Percentiles rank a stretch among this genome's conserved stretches.
Evolutionary conservation across 371 early-diverging fungal genomes (phyloP).

Genomic region (Apophysomyces ossiformis): DNA sequence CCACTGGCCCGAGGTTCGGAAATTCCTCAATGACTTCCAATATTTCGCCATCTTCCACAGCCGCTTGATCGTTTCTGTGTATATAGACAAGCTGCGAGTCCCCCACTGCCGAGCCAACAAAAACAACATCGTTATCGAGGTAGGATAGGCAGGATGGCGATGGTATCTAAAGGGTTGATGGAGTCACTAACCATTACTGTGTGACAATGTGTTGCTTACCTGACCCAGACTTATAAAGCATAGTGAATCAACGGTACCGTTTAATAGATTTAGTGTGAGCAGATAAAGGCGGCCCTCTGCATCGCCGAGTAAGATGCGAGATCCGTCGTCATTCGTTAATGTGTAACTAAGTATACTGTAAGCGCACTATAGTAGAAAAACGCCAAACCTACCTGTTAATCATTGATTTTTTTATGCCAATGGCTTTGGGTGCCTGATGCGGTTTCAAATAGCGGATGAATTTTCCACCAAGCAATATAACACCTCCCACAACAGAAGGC

Average conservation of each 20-base stretch:
- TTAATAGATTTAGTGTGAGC: slow-evolving; percentile 27
- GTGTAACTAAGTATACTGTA: slow-evolving; percentile 42
- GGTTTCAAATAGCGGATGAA: slow-evolving; percentile 66
- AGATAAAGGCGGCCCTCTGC: slow-evolving; percentile 70
- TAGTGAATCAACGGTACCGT: slow-evolving; percentile 28
- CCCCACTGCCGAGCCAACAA: slow-evolving; percentile 84
- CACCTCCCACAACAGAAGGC: slow-evolving; percentile 65
- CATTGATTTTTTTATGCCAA: slow-evolving; percentile 59
- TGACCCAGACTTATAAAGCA: slow-evolving; percentile 33
- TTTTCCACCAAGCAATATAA: slow-evolving; percentile 73
- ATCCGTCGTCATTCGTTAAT: slow-evolving; percentile 51
- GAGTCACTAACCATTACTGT: too few relatives aligned
- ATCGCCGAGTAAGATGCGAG: slow-evolving; percentile 81
- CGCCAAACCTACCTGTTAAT: slow-evolving; percentile 39
- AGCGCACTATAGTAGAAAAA: not conserved
- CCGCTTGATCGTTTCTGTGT: slow-evolving; percentile 18
- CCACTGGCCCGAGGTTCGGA: slow-evolving; percentile 83
- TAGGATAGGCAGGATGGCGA: slow-evolving; percentile 76
- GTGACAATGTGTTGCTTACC: slow-evolving; percentile 14
- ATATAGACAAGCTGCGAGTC: slow-evolving; percentile 83
- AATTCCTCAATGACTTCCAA: slow-evolving; percentile 63
- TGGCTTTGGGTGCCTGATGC: slow-evolving; percentile 48
- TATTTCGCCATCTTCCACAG: slow-evolving; percentile 32
- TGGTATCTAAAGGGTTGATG: slow-evolving; percentile 46
- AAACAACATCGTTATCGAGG: slow-evolving; percentile 77